A percentile compares a stretch with the other conserved stretches of the same genome.
Conservation (phyloP, 2,329 filamentous ascomycete genomes). For the Fusarium xyrophilum region DNA sequence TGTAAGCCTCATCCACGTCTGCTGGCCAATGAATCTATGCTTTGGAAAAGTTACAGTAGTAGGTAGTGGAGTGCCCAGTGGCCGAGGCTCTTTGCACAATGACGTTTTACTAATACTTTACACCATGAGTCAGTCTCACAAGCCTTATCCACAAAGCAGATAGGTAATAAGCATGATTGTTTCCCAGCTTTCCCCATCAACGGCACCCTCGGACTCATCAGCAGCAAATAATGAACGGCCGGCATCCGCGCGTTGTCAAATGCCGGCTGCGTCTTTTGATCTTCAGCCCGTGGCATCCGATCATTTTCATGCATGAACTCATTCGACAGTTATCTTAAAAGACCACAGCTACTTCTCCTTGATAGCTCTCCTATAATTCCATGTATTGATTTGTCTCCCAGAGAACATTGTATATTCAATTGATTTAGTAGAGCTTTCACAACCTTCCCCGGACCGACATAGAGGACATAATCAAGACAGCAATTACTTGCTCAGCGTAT, state of each 20-base stretch:
- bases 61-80: not conserved
- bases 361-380: not conserved
- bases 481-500: not conserved
- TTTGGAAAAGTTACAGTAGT: not conserved
- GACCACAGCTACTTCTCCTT: not conserved
- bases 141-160: not conserved
- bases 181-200: not conserved
- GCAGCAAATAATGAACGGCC: slow-evolving; percentile 5
- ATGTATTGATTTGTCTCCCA: not conserved
- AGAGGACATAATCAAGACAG: too few species aligned
- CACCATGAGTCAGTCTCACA: not conserved
- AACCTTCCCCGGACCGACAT: not conserved
- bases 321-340: slow-evolving; percentile 20
- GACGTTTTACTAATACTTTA: slow-evolving; percentile 15
- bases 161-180: slow-evolving; percentile 13
- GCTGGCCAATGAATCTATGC: not conserved
- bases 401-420: not conserved
- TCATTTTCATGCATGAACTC: slow-evolving; percentile 13
- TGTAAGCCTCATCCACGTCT: slow-evolving; percentile 16
- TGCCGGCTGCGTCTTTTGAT: slow-evolving; percentile 20
- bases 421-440: not conserved
- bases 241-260: slow-evolving; percentile 11
- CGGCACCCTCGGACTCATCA: slow-evolving; percentile 33
- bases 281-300: slow-evolving; percentile 34
- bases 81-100: slow-evolving; percentile 7